Conservation (phyloP, 164 flowering plant species). For the Dillenia suffruticosa region DNA sequence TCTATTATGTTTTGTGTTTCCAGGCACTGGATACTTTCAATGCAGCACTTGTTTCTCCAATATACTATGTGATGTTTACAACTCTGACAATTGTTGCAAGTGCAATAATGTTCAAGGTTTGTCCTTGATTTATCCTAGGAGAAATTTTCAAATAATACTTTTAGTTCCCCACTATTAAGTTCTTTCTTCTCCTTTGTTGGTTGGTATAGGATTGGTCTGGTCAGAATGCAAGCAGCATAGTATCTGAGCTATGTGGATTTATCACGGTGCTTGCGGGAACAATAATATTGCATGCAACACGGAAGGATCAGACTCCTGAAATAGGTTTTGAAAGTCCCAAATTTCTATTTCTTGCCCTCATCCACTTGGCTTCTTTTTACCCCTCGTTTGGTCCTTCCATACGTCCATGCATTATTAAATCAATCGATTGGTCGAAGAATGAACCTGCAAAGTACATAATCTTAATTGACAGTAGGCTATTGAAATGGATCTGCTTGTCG, state of each 20-base stretch:
- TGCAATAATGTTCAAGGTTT: conserved; percentile 94
- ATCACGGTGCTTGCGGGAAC: conserved; percentile 88
- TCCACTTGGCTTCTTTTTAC: no score
- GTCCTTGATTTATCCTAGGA: neutral
- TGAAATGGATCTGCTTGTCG: no score
- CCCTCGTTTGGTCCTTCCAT: neutral
- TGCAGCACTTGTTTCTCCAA: conserved; percentile 91
- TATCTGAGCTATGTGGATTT: conserved; percentile 92
- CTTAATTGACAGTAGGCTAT: no score
- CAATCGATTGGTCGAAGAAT: no score
- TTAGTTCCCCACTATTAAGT: neutral
- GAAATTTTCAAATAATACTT: neutral
- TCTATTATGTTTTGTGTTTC: neutral
- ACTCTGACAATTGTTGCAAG: conserved; percentile 87
- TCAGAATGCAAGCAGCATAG: conserved; percentile 72
- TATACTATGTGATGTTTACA: conserved; percentile 92
- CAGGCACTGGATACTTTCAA: conserved; percentile 93
- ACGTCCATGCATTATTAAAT: neutral
- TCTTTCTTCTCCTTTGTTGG: neutral
- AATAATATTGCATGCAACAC: conserved; percentile 75
- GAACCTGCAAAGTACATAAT: no score
- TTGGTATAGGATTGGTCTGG: conserved; percentile 81
- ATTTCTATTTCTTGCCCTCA: no score
- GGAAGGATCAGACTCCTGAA: conserved; percentile 52
- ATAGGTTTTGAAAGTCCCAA: conserved; percentile 35